Evolutionary conservation across 139 green algal species (phyloP), one percentile per base, ranked within the genome.

Genomic region (Marvania coccoides): DNA sequence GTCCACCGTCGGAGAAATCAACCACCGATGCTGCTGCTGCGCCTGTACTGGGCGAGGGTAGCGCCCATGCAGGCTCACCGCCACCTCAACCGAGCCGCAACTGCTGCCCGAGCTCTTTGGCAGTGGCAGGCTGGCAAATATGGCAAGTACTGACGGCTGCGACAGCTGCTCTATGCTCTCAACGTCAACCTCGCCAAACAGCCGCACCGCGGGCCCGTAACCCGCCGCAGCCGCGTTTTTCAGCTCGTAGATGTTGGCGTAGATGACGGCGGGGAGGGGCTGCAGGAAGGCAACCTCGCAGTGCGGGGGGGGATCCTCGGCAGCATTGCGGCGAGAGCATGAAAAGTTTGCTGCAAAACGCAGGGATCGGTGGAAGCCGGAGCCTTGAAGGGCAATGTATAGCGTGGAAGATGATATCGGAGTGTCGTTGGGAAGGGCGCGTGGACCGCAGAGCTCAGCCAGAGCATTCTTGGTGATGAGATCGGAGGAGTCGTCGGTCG

Each of bases 121-220:
- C 26, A 38, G 58, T 4, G 28, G 58, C 34, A 45, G 5, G 59
- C 2, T 9, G 13, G 13, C 39, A 31, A 29, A 5, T 5, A 5
- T n/a, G 5, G 36, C 48, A 23, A n/a, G 13, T 13, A 47, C 6
- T 46, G n/a, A 28, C 37, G 71, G 64, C 24, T 70, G 24, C 26
- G 42, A 40, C 28, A 51, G 47, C 13, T 10, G 39, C 42, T 69
- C 64, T 23, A 78, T 78, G 51, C 64, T 78, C 19, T 78, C 71
- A 15, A 78, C 54, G 58, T 78, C 64, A 5, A 78, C 46, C 2
- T 14, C 19, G 2, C 71, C 71, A 60, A 78, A 62, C 10, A 73
- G 37, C 29, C 36, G 24, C 26, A 48, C 48, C 3, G 28, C 28
- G 1, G 69, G 69, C 1, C 60, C 48, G 7, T 39, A 28, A 2